Percentiles rank a stretch among this genome's conserved stretches.
These are phyloP conservation scores for Calamus simplicifolius DNA, from an alignment of 176 grass and related monocot species.

Conservation along the genomic window DNA sequence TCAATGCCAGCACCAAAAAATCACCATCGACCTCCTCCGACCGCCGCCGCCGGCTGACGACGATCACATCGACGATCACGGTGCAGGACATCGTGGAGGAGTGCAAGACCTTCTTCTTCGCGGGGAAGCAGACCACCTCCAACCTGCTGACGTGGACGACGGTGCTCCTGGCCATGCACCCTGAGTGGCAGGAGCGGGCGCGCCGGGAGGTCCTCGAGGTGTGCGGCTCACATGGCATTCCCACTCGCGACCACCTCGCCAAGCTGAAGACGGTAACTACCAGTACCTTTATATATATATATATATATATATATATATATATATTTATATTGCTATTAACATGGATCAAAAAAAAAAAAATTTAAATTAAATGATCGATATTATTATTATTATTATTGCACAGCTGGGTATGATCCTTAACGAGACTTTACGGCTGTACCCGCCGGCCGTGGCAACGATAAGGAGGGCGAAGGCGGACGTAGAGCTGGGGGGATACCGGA, in stretches of 20 bases:
- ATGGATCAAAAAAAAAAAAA: no score
- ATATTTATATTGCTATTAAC: no score
- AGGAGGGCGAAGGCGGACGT: conserved; percentile 73
- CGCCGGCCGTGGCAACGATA: conserved; percentile 89
- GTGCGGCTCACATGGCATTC: conserved; percentile 50
- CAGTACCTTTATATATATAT: no score
- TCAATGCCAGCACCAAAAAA: conserved; percentile 31
- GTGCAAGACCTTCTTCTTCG: conserved; percentile 97
- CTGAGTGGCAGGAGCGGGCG: conserved; percentile 88
- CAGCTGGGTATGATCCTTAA: conserved; percentile 94
- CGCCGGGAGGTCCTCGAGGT: conserved; percentile 77
- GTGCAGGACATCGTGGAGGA: conserved; percentile 94
- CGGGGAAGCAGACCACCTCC: conserved; percentile 92
- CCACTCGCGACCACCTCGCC: conserved; percentile 66
- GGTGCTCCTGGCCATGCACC: conserved; percentile 89
- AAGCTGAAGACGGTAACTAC: conserved; percentile 81
- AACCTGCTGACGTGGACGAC: conserved; percentile 95
- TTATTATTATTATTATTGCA: no score
- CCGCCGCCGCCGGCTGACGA: no score
- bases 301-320: no score
- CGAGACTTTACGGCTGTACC: conserved; percentile 95
- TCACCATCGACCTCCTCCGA: no score
- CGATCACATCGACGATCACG: conserved; percentile 33
- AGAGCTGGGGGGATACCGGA: conserved; percentile 57
- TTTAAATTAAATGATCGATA: no score